Evolutionary conservation across 257 asterid species (phyloP).

Genomic region (Solanum piurae): DNA sequence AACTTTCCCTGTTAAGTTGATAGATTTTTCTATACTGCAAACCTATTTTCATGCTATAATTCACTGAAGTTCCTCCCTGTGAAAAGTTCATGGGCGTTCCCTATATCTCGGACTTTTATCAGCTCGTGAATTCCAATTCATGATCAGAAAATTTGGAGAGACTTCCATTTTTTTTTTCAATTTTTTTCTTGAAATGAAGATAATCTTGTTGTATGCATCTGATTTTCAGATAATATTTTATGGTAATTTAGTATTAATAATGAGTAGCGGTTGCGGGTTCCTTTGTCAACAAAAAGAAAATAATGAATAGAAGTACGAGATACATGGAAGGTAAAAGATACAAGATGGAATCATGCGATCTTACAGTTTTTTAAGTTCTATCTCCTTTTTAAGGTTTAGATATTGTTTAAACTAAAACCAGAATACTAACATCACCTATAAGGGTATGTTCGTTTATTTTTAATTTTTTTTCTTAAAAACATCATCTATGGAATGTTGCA

Average conservation of each 20-base stretch:
- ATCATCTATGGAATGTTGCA: not conserved
- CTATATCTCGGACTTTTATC: not conserved
- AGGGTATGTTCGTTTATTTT: not conserved
- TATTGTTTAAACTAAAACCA: not conserved
- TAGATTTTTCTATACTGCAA: not conserved
- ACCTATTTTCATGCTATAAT: not conserved
- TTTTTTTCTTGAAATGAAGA: not conserved
- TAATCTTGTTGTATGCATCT: not conserved
- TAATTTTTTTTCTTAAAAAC: not conserved
- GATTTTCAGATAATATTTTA: not conserved
- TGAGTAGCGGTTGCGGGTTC: not conserved
- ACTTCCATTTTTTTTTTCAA: not conserved
- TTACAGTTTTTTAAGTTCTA: not conserved
- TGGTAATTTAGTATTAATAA: not conserved
- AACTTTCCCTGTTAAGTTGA: not conserved
- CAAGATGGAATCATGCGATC: not conserved
- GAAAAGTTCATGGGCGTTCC: not conserved
- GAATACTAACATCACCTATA: not conserved
- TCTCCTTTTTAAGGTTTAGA: not conserved
- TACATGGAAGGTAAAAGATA: not conserved
- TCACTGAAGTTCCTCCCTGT: not conserved
- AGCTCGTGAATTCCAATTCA: not conserved
- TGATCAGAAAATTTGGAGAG: not conserved
- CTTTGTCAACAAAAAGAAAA: not conserved
- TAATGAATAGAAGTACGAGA: not conserved